phyloP scores from a whole-genome alignment of 2,329 filamentous ascomycete genomes.

The Pseudocercospora fijiensis region DNA sequence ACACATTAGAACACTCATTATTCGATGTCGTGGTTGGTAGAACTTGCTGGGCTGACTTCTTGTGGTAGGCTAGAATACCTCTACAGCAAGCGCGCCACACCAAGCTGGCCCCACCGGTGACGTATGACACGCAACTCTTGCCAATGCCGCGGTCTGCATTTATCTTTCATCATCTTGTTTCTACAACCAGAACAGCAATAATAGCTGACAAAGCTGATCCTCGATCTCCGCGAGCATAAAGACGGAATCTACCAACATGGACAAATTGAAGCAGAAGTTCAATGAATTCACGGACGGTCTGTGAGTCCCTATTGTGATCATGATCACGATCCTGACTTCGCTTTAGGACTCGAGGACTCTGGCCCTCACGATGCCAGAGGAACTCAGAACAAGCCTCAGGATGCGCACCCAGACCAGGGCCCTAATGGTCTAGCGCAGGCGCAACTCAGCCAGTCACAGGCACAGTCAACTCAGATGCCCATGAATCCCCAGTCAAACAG shows the following conservation, averaged over 20 bases:
- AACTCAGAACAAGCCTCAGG: slow-evolving; percentile 11
- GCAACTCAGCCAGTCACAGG: not conserved
- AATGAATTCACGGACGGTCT: not conserved
- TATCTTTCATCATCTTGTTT: not conserved
- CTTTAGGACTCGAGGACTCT: slow-evolving; percentile 8
- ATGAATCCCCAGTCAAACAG: slow-evolving; percentile 7
- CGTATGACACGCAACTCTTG: not conserved
- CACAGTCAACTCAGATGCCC: not conserved
- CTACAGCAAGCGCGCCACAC: not conserved
- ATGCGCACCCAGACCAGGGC: not conserved
- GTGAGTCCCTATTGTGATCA: not conserved
- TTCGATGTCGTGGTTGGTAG: not conserved
- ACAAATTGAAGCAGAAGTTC: slow-evolving; percentile 6
- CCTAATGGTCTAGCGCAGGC: not conserved
- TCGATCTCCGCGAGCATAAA: not conserved
- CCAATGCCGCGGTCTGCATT: not conserved
- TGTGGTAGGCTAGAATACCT: not conserved
- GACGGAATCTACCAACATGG: not conserved
- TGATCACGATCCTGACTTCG: not conserved
- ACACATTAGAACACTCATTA: not conserved
- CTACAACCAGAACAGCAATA: not conserved
- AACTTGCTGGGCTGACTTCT: not conserved
- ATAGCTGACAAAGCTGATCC: not conserved
- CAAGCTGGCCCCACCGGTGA: not conserved
- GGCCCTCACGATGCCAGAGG: slow-evolving; percentile 4